Conservation (phyloP, 768 basidiomycete species). For the Hysterangium stoloniferum region DNA sequence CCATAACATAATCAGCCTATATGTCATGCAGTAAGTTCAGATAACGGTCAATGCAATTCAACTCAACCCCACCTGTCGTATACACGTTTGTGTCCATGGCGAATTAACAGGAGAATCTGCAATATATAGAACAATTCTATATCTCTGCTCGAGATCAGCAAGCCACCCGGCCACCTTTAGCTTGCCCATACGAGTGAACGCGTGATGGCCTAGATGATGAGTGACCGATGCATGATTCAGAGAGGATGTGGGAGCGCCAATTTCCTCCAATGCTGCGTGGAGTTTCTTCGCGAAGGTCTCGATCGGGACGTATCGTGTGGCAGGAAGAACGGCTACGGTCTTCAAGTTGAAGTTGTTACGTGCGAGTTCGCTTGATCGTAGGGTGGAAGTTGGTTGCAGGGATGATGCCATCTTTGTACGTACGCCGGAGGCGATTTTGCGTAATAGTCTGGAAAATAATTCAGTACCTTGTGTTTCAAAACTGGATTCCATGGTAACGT, state of each 20-base stretch:
- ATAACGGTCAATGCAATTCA: not conserved
- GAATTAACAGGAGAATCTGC: constrained; percentile 92
- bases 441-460: constrained; percentile 45
- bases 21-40: constrained; percentile 9
- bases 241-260: constrained; percentile 89
- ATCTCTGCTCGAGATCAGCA: constrained; percentile 91
- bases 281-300: constrained; percentile 86
- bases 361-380: constrained; percentile 53
- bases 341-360: constrained; percentile 84
- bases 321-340: constrained; percentile 89
- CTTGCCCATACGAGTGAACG: constrained; percentile 95
- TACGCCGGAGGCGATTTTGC: constrained; percentile 90
- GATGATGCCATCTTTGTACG: constrained; percentile 54
- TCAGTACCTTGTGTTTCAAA: constrained; percentile 4
- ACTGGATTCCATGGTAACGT: too few species aligned
- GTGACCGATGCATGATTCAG: constrained; percentile 93
- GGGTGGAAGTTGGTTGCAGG: constrained; percentile 40
- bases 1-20: constrained; percentile 88
- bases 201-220: constrained; percentile 86
- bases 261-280: constrained; percentile 79
- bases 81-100: constrained; percentile 97
- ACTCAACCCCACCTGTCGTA: constrained; percentile 64
- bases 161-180: constrained; percentile 93
- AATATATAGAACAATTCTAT: constrained; percentile 89
- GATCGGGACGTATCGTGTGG: constrained; percentile 80